Evolutionary conservation across 306 rosid species (phyloP), one percentile per base, ranked within the genome.

Genomic region (Hylodesmum podocarpum): DNA sequence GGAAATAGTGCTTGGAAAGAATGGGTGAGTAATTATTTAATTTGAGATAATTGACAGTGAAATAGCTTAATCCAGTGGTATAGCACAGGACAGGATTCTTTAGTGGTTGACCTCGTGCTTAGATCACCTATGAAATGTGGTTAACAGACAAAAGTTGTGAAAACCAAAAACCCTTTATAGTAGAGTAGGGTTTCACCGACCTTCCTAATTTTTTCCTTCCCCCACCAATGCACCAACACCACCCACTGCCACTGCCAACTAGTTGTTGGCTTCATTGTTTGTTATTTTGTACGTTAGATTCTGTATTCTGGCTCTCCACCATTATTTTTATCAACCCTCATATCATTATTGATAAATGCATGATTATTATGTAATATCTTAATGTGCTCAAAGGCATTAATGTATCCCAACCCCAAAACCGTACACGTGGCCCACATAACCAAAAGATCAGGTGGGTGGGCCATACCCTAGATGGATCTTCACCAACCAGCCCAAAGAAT

Each of bases 81-180:
- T 6, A 47, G 59, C 78, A 79, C 63, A 79, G 18, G 41, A 64
- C 39, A 78, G 25, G 79, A 81, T 69, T 80, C 73, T 86, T 80
- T 78, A 86, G 92, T 90, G 89, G 95, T 86, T 90, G 91, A 90
- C 87, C 87, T 77, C 80, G 84, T 81, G 88, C 85, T 77, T 82
- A 78, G 85, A 86, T 84, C 81, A 84, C 49, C 84, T 80, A 73
- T 76, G 84, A 79, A 82, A 82, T 78, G 77, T 88, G 77, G 43
- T 78, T 73, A 75, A 80, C 66, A 80, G 62, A 76, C 75, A 75
- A 63, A 75, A 82, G 72, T 12, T 44, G 44, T 33, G 68, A 66
- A 74, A 79, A 78, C 44, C 49, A 62, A 53, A 73, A 41, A 44
- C 78, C 79, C 58, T 70, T 72, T 76, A 68, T 66, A 64, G 64